A percentile compares a stretch with the other conserved stretches of the same genome.
Conservation (phyloP, 129 eudicot genomes). For the Helichrysum umbraculigerum region DNA sequence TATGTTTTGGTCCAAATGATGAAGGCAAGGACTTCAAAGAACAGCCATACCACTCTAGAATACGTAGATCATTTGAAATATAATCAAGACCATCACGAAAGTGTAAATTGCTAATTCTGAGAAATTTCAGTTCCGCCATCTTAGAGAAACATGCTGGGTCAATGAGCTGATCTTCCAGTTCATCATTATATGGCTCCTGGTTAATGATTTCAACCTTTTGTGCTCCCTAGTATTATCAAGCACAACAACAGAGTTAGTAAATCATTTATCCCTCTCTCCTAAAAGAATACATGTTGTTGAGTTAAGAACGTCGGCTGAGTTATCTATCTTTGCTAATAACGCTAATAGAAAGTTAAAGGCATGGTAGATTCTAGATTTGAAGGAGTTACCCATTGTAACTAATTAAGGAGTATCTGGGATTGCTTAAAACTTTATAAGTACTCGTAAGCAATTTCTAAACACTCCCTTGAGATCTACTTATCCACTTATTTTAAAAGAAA, state of each 20-base stretch:
- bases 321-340: no score
- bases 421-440: not conserved
- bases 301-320: no score
- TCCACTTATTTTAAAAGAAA: no score
- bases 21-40: conserved; percentile 30
- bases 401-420: not conserved
- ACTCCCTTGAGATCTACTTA: no score
- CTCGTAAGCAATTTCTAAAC: no score
- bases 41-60: conserved; percentile 32
- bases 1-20: conserved; percentile 19
- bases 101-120: conserved; percentile 16
- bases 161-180: not conserved
- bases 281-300: not conserved
- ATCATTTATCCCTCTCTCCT: not conserved
- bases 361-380: no score
- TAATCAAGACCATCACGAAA: conserved; percentile 6
- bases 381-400: no score
- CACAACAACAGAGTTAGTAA: not conserved
- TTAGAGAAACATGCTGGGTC: conserved; percentile 22
- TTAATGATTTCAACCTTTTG: conserved; percentile 16
- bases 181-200: conserved; percentile 26
- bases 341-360: no score
- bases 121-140: conserved; percentile 21
- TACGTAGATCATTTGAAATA: conserved; percentile 30
- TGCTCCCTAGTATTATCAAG: conserved; percentile 16